Evolutionary conservation across 257 asterid species (phyloP).

Genomic region (Jasminum sambac): DNA sequence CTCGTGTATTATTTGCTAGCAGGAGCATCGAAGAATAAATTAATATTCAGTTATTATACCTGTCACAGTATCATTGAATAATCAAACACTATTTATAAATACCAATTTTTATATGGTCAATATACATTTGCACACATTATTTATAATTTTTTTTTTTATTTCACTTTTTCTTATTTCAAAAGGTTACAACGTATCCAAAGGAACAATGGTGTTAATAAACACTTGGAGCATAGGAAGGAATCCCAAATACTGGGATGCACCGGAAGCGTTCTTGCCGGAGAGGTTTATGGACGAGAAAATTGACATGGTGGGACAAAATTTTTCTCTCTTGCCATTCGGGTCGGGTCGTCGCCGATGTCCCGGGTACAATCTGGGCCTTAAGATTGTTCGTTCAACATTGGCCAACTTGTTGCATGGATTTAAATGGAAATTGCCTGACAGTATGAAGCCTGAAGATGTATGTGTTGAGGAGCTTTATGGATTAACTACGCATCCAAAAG

Average conservation of each 20-base stretch:
- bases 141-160: too few species aligned
- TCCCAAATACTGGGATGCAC: constrained; percentile 27
- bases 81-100: too few species aligned
- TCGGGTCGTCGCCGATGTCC: constrained; percentile 12
- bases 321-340: constrained; percentile 13
- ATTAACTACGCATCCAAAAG: constrained; percentile 26
- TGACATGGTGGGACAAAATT: constrained; percentile 1
- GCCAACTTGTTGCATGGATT: constrained; percentile 33
- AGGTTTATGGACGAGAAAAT: constrained; percentile 32
- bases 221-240: constrained; percentile 36
- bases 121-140: too few species aligned
- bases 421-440: constrained; percentile 24
- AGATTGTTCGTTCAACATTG: constrained; percentile 6
- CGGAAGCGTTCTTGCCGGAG: constrained; percentile 31
- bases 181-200: constrained; percentile 33
- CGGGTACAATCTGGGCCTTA: constrained; percentile 17
- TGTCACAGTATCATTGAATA: too few species aligned
- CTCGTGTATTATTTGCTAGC: too few species aligned
- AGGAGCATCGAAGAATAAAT: too few species aligned
- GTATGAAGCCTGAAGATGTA: constrained; percentile 30
- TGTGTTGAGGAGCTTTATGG: constrained; percentile 33
- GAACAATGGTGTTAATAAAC: constrained; percentile 29
- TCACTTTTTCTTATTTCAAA: not conserved
- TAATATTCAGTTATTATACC: too few species aligned
- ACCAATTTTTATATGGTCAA: too few species aligned